Base-by-base conservation (phyloP, 352 stramenopile genomes). In the Phytopythium aichiense region DNA sequence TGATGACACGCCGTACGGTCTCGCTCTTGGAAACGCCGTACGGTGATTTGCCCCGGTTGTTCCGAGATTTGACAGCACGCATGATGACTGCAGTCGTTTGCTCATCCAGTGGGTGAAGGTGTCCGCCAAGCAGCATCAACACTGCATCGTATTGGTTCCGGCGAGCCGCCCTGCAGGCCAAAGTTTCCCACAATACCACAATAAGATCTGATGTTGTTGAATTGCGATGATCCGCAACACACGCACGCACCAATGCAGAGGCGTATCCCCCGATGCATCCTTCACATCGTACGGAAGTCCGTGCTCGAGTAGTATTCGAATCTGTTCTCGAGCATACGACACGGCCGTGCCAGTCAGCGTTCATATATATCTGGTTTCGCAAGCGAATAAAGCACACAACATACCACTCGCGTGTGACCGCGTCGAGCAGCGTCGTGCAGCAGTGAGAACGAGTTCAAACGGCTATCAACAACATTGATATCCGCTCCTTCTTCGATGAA, bases 61-160 rank as follows among this genome's bases (percentile, higher is more conserved):
- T 89, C 63, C 75, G 79, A 4, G 64, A 64, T 16, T 70, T 65
- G 53, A 83, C 68, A n/a, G 66, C 58, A 53, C 54, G 64, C 8
- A 84, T 54, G 25, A 79, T 77, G 4, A 54, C 31, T 16, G 77
- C 72, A 7, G 68, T 63, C 2, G 61, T 49, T 2, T 67, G 45
- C 38, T 72, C 72, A 22, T 78, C 67, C 45, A 66, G 63, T 15
- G 67, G 61, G 15, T 65, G 57, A n/a, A 67, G 58, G 54, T 87
- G 64, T 5, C 69, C 72, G 2, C 73, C 78, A 20, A 91, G 52
- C 6, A 91, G 65, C 0, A 74, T 74, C 31, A 82, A 58, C 1
- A 87, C 68, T 15, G 74, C 74, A n/a, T 88, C 78, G 42, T 85
- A 83, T 16, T 89, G 74, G 53, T 79, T 89, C 38, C 67, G 76